Conservation (phyloP, 306 rosid species). For the Cyclanthera cordifolia region DNA sequence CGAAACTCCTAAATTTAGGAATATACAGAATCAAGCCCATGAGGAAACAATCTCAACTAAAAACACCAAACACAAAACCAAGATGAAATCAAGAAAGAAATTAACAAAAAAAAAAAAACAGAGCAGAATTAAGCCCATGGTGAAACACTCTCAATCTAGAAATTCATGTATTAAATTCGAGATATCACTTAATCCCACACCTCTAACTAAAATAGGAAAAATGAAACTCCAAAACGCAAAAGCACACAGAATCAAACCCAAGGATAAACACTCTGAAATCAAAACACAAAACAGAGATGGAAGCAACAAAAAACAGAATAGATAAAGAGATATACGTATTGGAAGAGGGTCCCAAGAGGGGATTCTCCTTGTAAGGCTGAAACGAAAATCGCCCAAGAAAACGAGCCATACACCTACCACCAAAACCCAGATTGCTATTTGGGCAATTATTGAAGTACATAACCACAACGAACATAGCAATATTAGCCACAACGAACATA, state of each 20-base stretch:
- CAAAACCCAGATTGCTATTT: conserved; percentile 14
- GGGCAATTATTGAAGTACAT: conserved; percentile 38
- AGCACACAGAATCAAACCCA: neutral
- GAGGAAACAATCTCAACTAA: neutral
- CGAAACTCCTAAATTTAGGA: neutral
- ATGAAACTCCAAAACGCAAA: neutral
- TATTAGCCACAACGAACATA: conserved; percentile 35
- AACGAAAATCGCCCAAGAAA: conserved; percentile 38
- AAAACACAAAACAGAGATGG: neutral
- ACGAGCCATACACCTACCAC: conserved; percentile 25
- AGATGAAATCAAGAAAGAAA: neutral
- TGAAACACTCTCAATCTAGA: neutral
- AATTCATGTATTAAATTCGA: neutral
- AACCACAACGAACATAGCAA: conserved; percentile 25
- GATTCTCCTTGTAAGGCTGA: conserved; percentile 36
- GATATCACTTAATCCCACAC: neutral
- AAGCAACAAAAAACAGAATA: neutral
- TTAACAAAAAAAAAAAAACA: neutral
- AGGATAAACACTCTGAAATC: neutral
- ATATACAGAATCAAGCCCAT: neutral
- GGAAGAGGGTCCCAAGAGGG: conserved; percentile 42
- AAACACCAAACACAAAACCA: neutral
- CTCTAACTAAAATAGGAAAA: neutral
- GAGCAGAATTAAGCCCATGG: neutral
- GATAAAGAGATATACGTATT: conserved; percentile 20